Evolutionary conservation across 2,329 filamentous ascomycete genomes (phyloP), one percentile per base, ranked within the genome.

Genomic region (Cladosporium sp.): DNA sequence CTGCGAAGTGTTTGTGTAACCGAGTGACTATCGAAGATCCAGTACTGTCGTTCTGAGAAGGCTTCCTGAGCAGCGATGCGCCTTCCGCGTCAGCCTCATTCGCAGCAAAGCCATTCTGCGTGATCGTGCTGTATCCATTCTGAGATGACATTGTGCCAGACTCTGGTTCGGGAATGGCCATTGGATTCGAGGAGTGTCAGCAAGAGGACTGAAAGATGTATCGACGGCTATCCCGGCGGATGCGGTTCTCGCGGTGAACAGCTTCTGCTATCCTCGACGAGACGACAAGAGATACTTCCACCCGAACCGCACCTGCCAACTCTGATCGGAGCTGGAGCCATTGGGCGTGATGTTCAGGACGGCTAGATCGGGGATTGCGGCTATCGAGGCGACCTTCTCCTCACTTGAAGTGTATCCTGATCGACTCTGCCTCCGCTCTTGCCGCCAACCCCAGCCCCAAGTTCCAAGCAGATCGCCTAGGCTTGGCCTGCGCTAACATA

Each of bases 1-100:
- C 72, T 2, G 70, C 74, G 68, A 82, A 74, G 69, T 82, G 78
- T 14, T 68, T 51, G 15, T 34, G 36, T 44, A 65, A 24, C 15
- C 63, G 63, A 59, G 63, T 18, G 14, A 32, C 51, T 21, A 59
- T 6, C 8, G 47, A 54, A 21, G 60, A 36, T 44, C 51, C 32
- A 51, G 26, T 51, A 15, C 18, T 18, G 10, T 63, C 12, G 12
- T 11, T 21, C 28, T 28, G 24, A 21, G 32, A 21, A 8, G 60
- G 60, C 21, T 63, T 63, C 34, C 60, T 41, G 7, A 63, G 60
- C 21, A 63, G 49, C 21, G 60, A 28, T 14, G 60, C 60, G 8
- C 60, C 49, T n/a, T 63, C 60, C 12, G 49, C 60, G 24, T 63
- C 34, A 14, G 26, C 60, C 21, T 63, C 60, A 51, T 63, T 63